These are phyloP conservation scores for Didymella lethalis DNA, from an alignment of 2,329 filamentous ascomycete species.

Conservation along the genomic window DNA sequence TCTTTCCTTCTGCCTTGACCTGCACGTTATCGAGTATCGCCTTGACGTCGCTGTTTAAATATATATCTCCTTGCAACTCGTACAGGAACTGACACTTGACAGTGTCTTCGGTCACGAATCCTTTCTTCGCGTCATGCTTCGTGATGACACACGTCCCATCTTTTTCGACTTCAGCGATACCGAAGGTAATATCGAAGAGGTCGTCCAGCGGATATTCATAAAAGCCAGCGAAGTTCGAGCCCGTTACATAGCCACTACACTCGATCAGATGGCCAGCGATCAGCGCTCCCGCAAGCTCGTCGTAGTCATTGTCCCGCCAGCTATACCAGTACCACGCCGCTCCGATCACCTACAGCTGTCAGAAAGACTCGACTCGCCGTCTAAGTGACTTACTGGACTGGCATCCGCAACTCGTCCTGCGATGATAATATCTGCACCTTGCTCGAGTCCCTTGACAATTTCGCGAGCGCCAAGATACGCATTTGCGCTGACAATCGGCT, in stretches of 20 bases:
- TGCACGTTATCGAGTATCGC: slow-evolving; percentile 50
- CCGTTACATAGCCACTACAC: slow-evolving; percentile 60
- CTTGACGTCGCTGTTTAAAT: slow-evolving; percentile 57
- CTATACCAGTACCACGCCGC: slow-evolving; percentile 65
- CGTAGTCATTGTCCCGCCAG: slow-evolving; percentile 59
- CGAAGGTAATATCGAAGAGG: slow-evolving; percentile 56
- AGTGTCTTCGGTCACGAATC: slow-evolving; percentile 46
- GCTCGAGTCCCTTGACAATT: slow-evolving; percentile 41
- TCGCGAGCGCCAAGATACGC: slow-evolving; percentile 61
- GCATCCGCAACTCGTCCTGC: slow-evolving; percentile 46
- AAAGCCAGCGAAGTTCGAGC: slow-evolving; percentile 64
- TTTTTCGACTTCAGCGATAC: slow-evolving; percentile 59
- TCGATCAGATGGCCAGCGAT: slow-evolving; percentile 57
- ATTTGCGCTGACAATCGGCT: slow-evolving; percentile 57
- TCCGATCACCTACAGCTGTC: slow-evolving; percentile 57
- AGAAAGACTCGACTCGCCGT: neutral
- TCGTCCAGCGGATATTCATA: slow-evolving; percentile 54
- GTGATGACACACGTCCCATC: slow-evolving; percentile 59
- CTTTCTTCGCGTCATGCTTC: slow-evolving; percentile 57
- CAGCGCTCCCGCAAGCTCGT: slow-evolving; percentile 57
- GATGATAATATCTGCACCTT: slow-evolving; percentile 48
- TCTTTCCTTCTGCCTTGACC: slow-evolving; percentile 42
- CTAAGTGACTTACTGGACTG: slow-evolving; percentile 34
- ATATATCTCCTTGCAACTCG: slow-evolving; percentile 57
- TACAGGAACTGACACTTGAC: slow-evolving; percentile 56